Percentiles rank a stretch among this genome's conserved stretches.
These are phyloP conservation scores for Achlya hypogyna DNA, from an alignment of 352 stramenopile genomes.

Conservation along the genomic window DNA sequence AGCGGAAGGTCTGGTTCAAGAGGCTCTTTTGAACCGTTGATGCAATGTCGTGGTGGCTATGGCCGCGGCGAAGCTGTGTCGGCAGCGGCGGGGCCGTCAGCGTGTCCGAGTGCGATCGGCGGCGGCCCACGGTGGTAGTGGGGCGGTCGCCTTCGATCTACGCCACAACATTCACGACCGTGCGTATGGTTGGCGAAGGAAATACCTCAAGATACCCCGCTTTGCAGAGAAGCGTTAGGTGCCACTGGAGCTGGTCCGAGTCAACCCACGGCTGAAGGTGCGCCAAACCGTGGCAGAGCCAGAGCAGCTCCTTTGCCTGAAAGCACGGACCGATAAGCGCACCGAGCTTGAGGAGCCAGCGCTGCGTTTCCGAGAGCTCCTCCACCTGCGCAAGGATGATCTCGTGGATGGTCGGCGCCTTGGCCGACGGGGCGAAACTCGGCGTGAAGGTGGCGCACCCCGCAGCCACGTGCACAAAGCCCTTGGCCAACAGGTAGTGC, in stretches of 20 bases:
- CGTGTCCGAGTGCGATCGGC: not conserved
- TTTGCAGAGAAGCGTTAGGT: not conserved
- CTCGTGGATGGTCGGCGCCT: not conserved
- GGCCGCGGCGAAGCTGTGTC: not conserved
- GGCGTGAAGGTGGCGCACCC: not conserved
- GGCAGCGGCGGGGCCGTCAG: too few species aligned
- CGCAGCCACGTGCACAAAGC: too few species aligned
- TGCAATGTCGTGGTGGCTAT: not conserved
- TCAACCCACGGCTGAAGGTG: not conserved
- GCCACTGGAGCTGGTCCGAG: not conserved
- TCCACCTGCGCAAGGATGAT: not conserved
- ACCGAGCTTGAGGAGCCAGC: not conserved
- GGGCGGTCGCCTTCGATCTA: not conserved
- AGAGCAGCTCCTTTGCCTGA: not conserved
- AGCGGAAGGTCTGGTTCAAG: not conserved
- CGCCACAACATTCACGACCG: too few species aligned
- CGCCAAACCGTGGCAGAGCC: not conserved
- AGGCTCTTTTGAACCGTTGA: not conserved
- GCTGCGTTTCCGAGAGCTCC: not conserved
- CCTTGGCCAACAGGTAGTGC: not conserved
- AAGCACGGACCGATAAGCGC: not conserved
- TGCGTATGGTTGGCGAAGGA: not conserved
- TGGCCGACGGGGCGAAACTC: not conserved
- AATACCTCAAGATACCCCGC: not conserved
- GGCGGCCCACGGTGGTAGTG: not conserved